Base-by-base conservation (phyloP, 2,329 filamentous ascomycete species). In the Plenodomus lindquistii region DNA sequence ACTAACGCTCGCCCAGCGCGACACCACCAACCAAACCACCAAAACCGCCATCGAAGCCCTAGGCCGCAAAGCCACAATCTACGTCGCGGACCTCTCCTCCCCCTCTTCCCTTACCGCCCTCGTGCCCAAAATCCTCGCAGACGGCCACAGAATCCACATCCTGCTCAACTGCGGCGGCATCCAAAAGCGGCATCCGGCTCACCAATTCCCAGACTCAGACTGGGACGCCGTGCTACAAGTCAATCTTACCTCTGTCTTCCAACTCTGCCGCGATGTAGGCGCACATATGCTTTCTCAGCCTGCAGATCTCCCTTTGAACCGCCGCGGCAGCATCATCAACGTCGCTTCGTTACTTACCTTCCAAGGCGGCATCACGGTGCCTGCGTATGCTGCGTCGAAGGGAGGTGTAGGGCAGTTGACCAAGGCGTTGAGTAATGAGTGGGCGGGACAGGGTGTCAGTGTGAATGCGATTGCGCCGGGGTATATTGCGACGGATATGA, bases 401-500 rank as follows among this genome's bases (percentile, higher is more conserved):
- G 91, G 91, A 37, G 91, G 88, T 8, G 85, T 96, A 0, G 87
- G 84, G 5, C 91, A 96, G 75, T 73, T 95, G 50, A 95, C 90
- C 42, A 95, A 94, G 76, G 86, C 87, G 20, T 79, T 96, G 48
- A 85, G 86, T 39, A 96, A 96, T 68, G 89, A 95, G 75, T 96
- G 91, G 91, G 84, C 86, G 0, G 72, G 78, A n/a, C 81, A 85
- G 64, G 91, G 91, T 2, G 81, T 96, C 53, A 89, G 82, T 1
- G 91, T 96, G 35, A 96, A 96, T 71, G 89, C 88, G 7, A 89
- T 96, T 66, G 91, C 91, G 2, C 91, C 91, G 0, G 91, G 91
- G 0, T 96, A 96, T 72, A 89, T 96, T 61, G 88, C 83, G 41
- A 96, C 91, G n/a, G 91, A 96, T 52, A 96, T 96, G 92, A 97